Evolutionary conservation across 148 eudicot genomes (phyloP).

Genomic region (Agrostemma githago): DNA sequence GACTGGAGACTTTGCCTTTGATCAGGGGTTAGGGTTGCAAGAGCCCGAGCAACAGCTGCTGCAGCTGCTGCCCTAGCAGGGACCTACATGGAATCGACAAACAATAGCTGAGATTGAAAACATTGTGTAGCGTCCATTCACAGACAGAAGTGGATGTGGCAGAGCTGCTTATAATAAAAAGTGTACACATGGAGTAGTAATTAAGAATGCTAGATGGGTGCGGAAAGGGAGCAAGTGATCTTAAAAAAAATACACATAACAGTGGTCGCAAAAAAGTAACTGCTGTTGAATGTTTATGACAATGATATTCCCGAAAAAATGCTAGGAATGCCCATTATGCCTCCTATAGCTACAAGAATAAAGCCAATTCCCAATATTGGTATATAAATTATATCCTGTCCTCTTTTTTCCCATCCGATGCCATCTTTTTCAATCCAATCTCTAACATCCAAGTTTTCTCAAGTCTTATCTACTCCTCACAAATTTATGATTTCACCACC

Average conservation of each 20-base stretch:
- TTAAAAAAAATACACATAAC: neutral
- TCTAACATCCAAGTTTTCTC: neutral
- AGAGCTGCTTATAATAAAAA: neutral
- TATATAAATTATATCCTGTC: neutral
- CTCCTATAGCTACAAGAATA: neutral
- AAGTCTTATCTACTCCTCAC: neutral
- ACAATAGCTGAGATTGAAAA: neutral
- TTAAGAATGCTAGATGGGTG: neutral
- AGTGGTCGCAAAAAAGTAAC: neutral
- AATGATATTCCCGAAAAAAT: neutral
- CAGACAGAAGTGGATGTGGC: neutral
- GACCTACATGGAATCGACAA: conserved; percentile 42
- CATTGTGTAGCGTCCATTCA: neutral
- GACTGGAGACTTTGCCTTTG: conserved; percentile 74
- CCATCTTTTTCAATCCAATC: neutral
- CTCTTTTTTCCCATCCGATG: neutral
- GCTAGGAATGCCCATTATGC: conserved; percentile 3
- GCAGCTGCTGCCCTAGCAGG: conserved; percentile 98
- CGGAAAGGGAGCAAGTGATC: neutral
- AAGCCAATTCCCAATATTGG: neutral
- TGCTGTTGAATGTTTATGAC: neutral
- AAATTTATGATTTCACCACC: neutral
- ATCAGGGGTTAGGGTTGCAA: conserved; percentile 83
- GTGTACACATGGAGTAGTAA: neutral
- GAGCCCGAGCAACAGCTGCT: conserved; percentile 95